Conservation (phyloP, 2,329 filamentous ascomycete species). For the Westerdykella sp. region DNA sequence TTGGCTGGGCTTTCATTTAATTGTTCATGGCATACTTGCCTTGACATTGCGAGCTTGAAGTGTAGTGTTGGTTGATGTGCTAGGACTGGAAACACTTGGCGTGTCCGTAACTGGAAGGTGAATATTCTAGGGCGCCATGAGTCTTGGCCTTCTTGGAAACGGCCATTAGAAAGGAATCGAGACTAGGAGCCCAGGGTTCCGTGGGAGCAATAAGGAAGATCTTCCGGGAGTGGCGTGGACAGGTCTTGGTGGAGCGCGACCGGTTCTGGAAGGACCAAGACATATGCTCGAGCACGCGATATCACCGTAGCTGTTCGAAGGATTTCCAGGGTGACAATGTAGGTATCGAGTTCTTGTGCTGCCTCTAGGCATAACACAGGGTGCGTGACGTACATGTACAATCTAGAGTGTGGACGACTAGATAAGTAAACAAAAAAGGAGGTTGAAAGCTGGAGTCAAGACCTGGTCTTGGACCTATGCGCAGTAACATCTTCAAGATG, state of each 20-base stretch:
- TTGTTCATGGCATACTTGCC: slow-evolving; percentile 7
- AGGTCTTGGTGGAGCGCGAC: not conserved
- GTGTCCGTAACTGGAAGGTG: slow-evolving; percentile 11
- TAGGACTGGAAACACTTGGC: slow-evolving; percentile 13
- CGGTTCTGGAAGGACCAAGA: not conserved
- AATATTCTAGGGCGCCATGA: slow-evolving; percentile 7
- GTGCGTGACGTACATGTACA: too few relatives aligned
- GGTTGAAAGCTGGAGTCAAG: too few relatives aligned
- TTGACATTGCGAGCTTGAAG: slow-evolving; percentile 10
- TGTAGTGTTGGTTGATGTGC: slow-evolving; percentile 5
- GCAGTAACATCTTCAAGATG: too few relatives aligned
- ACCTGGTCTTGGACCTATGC: too few relatives aligned
- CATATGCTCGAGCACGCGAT: too few relatives aligned
- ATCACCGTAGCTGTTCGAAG: too few relatives aligned
- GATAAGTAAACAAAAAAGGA: too few relatives aligned
- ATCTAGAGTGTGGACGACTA: too few relatives aligned
- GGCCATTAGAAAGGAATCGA: not conserved
- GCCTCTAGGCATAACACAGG: too few relatives aligned
- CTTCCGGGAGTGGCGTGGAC: not conserved
- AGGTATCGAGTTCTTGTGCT: too few relatives aligned
- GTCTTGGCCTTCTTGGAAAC: slow-evolving; percentile 8
- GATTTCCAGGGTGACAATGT: too few relatives aligned
- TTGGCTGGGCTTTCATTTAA: slow-evolving; percentile 27
- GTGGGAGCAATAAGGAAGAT: not conserved
- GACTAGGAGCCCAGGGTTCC: not conserved